These are phyloP conservation scores for Phialophora expanda DNA, from an alignment of 2,329 filamentous ascomycete species.

Conservation along the genomic window DNA sequence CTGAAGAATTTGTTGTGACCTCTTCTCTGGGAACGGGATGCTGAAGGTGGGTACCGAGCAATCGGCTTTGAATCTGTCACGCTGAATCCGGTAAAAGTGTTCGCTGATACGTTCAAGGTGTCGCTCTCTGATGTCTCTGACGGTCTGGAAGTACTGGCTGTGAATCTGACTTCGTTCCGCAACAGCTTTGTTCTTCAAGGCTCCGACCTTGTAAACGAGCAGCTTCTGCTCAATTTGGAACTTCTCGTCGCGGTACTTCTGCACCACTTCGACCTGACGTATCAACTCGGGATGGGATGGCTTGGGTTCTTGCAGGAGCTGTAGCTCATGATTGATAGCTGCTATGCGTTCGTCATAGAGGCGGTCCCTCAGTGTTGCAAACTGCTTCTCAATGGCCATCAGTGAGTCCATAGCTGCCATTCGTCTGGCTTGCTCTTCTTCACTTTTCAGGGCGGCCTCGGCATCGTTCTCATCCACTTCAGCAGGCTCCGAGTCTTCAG, in stretches of 20 bases:
- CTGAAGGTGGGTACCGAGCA: slow-evolving; percentile 81
- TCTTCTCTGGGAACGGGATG: slow-evolving; percentile 77
- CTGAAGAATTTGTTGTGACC: slow-evolving; percentile 77
- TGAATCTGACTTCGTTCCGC: slow-evolving; percentile 85
- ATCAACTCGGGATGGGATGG: slow-evolving; percentile 87
- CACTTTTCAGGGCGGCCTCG: slow-evolving; percentile 54
- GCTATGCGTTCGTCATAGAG: slow-evolving; percentile 87
- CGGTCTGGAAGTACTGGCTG: slow-evolving; percentile 85
- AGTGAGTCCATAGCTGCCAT: slow-evolving; percentile 80
- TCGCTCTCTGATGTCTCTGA: slow-evolving; percentile 80
- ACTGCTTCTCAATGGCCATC: slow-evolving; percentile 82
- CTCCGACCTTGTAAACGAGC: slow-evolving; percentile 73
- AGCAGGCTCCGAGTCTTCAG: slow-evolving; percentile 54
- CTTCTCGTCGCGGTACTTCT: slow-evolving; percentile 81
- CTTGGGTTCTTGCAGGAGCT: slow-evolving; percentile 62
- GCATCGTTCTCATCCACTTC: slow-evolving; percentile 51
- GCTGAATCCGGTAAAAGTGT: slow-evolving; percentile 91
- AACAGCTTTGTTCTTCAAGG: slow-evolving; percentile 74
- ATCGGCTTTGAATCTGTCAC: slow-evolving; percentile 78
- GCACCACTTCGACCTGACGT: slow-evolving; percentile 84
- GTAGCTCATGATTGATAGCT: slow-evolving; percentile 72
- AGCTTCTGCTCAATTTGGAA: slow-evolving; percentile 75
- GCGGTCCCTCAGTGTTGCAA: slow-evolving; percentile 77
- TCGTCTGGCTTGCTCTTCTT: slow-evolving; percentile 71
- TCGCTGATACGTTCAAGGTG: slow-evolving; percentile 81